Base-by-base conservation (phyloP, 305 asterid species). In the Fraxinus baroniana region DNA sequence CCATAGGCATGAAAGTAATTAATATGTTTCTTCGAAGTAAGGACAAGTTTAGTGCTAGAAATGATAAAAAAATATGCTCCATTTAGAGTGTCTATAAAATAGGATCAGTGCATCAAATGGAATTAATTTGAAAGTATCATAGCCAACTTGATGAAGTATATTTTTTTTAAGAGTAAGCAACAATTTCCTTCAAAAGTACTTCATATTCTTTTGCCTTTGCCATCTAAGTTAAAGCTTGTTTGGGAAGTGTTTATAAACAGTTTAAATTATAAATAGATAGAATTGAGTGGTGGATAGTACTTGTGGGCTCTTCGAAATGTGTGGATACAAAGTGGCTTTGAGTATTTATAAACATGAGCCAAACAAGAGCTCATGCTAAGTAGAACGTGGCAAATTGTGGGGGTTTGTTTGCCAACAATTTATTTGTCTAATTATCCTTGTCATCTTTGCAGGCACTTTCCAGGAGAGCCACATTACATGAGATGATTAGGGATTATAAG, bases 391-490 rank as follows among this genome's bases (percentile, higher is more conserved):
- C 73, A 64, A 26, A 64, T 64, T 64, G 35, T 24, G 17, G 17
- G 35, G n/a, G 32, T 64, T 22, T 30, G 13, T 64, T 24, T 24
- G 73, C 73, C 35, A 24, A 64, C 73, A 60, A 7, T 64, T 64
- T 64, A 9, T 64, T 24, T 26, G 35, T 84, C 60, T 78, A 32
- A 64, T 64, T 15, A 75, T 55, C 41, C n/a, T 28, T 32, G 39
- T 79, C 83, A 49, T 46, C 36, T 84, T 78, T 82, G 84, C 87
- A 96, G 99, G 98, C 99, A 77, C 86, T 94, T 78, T 96, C 97
- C 22, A 89, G 99, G 93, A 89, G 98, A 88, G 98, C 94, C 52
- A 91, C 97, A 81, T 88, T 96, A 84, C 92, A 92, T 85, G 98
- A 92, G 90, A 89, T 89, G 91, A 93, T 96, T 80, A 92, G 98